These are phyloP conservation scores for Aethionema arabicum DNA, from an alignment of 345 rosid genomes.

Conservation along the genomic window DNA sequence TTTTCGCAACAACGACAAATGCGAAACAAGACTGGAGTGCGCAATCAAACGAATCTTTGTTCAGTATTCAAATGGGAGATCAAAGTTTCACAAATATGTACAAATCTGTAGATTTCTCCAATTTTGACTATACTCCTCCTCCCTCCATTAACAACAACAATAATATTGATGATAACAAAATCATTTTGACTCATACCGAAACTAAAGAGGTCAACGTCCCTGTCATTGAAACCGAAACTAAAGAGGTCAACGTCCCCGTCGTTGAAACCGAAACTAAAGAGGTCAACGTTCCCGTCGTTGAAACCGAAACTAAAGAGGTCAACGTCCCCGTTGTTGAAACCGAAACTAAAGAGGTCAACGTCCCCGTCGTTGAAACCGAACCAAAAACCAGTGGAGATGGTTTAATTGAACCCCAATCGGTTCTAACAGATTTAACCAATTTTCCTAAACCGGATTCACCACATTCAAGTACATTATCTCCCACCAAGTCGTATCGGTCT, in stretches of 20 bases:
- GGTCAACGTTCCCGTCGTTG: not conserved
- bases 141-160: conserved; percentile 15
- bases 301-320: conserved; percentile 19
- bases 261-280: conserved; percentile 10
- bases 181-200: not conserved
- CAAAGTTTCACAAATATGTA: conserved; percentile 62
- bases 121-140: conserved; percentile 44
- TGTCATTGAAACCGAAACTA: not conserved
- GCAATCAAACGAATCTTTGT: conserved; percentile 83
- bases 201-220: conserved; percentile 6
- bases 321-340: too few relatives aligned
- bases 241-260: not conserved
- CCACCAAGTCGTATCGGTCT: conserved; percentile 28
- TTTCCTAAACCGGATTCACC: conserved; percentile 14
- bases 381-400: conserved; percentile 12
- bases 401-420: not conserved
- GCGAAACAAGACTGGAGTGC: conserved; percentile 71
- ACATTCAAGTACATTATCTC: conserved; percentile 11
- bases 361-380: not conserved
- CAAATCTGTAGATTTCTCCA: conserved; percentile 69
- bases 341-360: conserved; percentile 13
- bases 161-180: conserved; percentile 8
- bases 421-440: not conserved
- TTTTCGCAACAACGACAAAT: conserved; percentile 51
- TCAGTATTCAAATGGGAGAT: conserved; percentile 70